Percentiles rank a stretch among this genome's conserved stretches.
Evolutionary conservation across 2,329 filamentous ascomycete species (phyloP).

Genomic region (Fusarium sp.): DNA sequence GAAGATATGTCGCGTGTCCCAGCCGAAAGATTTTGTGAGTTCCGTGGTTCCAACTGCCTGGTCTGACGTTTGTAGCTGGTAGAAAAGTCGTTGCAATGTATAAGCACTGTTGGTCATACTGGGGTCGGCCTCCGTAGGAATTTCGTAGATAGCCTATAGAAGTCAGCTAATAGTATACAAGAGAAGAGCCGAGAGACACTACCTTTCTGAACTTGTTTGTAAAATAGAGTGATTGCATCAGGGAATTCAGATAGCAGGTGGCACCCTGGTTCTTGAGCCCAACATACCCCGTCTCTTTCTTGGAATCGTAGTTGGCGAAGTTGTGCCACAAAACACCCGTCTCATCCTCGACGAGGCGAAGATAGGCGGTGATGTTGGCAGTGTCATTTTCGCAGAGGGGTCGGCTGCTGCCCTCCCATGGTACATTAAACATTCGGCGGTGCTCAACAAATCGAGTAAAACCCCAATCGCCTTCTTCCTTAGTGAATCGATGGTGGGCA

Average conservation of each 20-base stretch:
- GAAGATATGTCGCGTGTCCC: conserved; percentile 97
- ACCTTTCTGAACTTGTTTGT: conserved; percentile 95
- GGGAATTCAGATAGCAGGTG: conserved; percentile 87
- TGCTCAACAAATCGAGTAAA: conserved; percentile 97
- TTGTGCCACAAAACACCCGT: conserved; percentile 92
- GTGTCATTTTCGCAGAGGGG: conserved; percentile 81
- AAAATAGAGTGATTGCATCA: conserved; percentile 85
- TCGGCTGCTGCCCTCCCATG: conserved; percentile 75
- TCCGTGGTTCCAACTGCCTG: conserved; percentile 89
- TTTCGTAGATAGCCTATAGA: conserved; percentile 88
- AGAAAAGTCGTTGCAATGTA: conserved; percentile 92
- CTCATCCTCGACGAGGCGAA: conserved; percentile 85
- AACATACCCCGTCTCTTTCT: conserved; percentile 97
- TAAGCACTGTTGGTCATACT: conserved; percentile 89
- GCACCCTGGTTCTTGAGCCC: conserved; percentile 97
- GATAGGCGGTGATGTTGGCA: conserved; percentile 84
- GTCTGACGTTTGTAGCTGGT: conserved; percentile 88
- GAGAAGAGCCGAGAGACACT: conserved; percentile 23
- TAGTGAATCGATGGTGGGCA: conserved; percentile 95
- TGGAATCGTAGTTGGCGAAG: conserved; percentile 96
- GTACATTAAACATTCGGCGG: conserved; percentile 81
- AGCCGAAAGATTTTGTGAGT: conserved; percentile 95
- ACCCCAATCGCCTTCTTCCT: conserved; percentile 97
- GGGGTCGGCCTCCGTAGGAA: conserved; percentile 88
- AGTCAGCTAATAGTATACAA: conserved; percentile 19